Evolutionary conservation across 371 early-diverging fungal genomes (phyloP).

Genomic region (Mucor saturninus): DNA sequence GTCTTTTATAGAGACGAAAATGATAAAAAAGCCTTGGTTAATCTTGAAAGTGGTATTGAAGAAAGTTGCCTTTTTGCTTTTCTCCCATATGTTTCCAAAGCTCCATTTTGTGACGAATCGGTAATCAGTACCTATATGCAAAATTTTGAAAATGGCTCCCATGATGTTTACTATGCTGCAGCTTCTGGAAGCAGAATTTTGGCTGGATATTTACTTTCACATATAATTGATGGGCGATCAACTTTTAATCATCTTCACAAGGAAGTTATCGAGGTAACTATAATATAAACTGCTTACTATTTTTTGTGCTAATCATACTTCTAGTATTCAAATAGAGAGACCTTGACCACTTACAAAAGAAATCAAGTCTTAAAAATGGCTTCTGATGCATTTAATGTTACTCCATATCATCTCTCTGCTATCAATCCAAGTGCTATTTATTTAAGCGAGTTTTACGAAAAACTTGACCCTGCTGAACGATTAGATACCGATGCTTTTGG

Average conservation of each 20-base stretch:
- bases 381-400: slow-evolving; percentile 32
- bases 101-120: slow-evolving; percentile 4
- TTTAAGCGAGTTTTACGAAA: slow-evolving; percentile 46
- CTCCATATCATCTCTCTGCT: slow-evolving; percentile 55
- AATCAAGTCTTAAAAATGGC: slow-evolving; percentile 59
- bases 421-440: slow-evolving; percentile 48
- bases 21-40: slow-evolving; percentile 9
- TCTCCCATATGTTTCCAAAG: slow-evolving; percentile 13
- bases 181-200: slow-evolving; percentile 47
- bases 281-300: not conserved
- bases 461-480: slow-evolving; percentile 46
- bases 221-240: slow-evolving; percentile 1
- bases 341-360: slow-evolving; percentile 42
- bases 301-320: not conserved
- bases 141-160: slow-evolving; percentile 2
- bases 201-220: slow-evolving; percentile 38
- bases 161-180: slow-evolving; percentile 43
- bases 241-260: slow-evolving; percentile 56
- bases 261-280: slow-evolving; percentile 49
- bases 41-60: not conserved
- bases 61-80: not conserved
- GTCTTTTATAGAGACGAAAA: slow-evolving; percentile 43
- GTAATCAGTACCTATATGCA: slow-evolving; percentile 9
- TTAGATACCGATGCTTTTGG: slow-evolving; percentile 48
- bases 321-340: slow-evolving; percentile 24